A percentile compares a stretch with the other conserved stretches of the same genome.
These are phyloP conservation scores for Globisporangium spiculum DNA, from an alignment of 352 stramenopile species.

Conservation along the genomic window DNA sequence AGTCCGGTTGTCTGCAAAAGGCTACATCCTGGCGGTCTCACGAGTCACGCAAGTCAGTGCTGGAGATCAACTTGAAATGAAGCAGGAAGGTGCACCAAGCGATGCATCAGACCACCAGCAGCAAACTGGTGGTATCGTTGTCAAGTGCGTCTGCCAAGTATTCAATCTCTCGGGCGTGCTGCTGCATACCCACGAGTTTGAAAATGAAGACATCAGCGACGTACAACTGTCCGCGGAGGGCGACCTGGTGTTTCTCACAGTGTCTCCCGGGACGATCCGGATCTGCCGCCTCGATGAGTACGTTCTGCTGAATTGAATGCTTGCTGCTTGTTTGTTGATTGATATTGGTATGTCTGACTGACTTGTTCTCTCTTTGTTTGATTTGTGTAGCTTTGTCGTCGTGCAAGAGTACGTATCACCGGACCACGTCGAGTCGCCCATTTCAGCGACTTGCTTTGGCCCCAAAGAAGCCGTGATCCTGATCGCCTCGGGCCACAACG, in stretches of 20 bases:
- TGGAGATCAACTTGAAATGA: background rate
- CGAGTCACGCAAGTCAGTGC: slow-evolving; percentile 13
- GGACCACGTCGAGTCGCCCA: slow-evolving; percentile 27
- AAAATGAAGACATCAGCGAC: slow-evolving; percentile 41
- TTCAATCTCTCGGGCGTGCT: slow-evolving; percentile 67
- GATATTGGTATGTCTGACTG: background rate
- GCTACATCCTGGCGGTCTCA: slow-evolving; percentile 57
- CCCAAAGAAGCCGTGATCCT: slow-evolving; percentile 79
- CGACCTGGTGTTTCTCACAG: slow-evolving; percentile 66
- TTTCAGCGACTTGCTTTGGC: slow-evolving; percentile 64
- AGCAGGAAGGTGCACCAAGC: background rate
- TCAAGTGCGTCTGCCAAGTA: slow-evolving; percentile 48
- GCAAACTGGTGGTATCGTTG: background rate
- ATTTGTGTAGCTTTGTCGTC: slow-evolving; percentile 45
- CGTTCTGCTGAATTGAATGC: slow-evolving; percentile 14
- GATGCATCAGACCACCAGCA: background rate
- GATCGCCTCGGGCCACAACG: slow-evolving; percentile 56
- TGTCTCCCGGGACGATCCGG: slow-evolving; percentile 41
- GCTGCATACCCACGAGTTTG: slow-evolving; percentile 45
- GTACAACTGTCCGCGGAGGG: slow-evolving; percentile 67
- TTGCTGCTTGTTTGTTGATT: background rate
- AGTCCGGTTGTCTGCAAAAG: slow-evolving; percentile 49
- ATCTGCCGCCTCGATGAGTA: slow-evolving; percentile 84
- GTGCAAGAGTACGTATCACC: slow-evolving; percentile 71
- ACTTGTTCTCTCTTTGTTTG: slow-evolving; percentile 8